These are phyloP conservation scores for Sordariomycetes sp. DNA, from an alignment of 2,329 filamentous ascomycete genomes.

Conservation along the genomic window DNA sequence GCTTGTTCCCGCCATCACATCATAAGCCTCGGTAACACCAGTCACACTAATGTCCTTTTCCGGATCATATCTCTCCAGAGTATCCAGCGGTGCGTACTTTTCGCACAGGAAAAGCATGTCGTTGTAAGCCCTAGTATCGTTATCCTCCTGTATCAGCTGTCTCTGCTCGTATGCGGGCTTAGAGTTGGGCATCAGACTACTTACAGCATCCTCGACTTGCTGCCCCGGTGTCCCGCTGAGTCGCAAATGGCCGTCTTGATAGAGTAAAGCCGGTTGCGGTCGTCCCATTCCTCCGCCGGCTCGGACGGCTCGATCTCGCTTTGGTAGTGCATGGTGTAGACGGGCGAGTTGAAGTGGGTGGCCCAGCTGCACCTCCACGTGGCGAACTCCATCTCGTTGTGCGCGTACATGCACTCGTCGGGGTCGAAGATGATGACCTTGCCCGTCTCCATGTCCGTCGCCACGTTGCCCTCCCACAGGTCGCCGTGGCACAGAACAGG, in stretches of 20 bases:
- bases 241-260: conserved; percentile 9
- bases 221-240: conserved; percentile 13
- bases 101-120: conserved; percentile 24
- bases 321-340: conserved; percentile 10
- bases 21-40: too few relatives aligned
- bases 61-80: conserved; percentile 17
- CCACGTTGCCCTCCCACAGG: conserved; percentile 21
- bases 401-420: conserved; percentile 17
- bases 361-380: conserved; percentile 13
- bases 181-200: conserved; percentile 1
- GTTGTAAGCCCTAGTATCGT: conserved; percentile 18
- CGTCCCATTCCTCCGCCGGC: conserved; percentile 14
- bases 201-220: conserved; percentile 14
- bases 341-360: conserved; percentile 9
- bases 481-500: conserved; percentile 21
- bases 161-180: too few relatives aligned
- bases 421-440: conserved; percentile 20
- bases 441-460: conserved; percentile 14
- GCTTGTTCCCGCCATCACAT: too few relatives aligned
- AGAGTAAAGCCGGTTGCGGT: conserved; percentile 14
- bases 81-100: conserved; percentile 20
- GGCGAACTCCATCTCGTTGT: conserved; percentile 20
- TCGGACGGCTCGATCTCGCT: conserved; percentile 11
- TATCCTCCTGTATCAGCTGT: too few relatives aligned
- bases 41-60: conserved; percentile 13